Evolutionary conservation across 768 basidiomycete species (phyloP).

Genomic region (Tulasnella sp.): DNA sequence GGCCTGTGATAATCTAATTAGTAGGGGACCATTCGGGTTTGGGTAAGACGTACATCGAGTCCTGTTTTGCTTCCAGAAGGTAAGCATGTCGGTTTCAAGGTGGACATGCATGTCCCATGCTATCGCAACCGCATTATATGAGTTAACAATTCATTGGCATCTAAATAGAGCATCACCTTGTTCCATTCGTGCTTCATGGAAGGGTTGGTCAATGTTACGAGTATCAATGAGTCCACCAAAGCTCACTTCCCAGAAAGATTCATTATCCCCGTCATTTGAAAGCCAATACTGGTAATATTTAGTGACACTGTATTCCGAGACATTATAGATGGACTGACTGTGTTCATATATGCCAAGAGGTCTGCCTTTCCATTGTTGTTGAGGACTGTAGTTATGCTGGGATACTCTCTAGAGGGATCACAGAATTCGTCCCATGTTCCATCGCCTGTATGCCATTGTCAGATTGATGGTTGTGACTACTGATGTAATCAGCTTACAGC

Average conservation of each 20-base stretch:
- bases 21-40: neutral
- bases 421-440: constrained; percentile 23
- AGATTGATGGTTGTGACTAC: neutral
- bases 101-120: constrained; percentile 24
- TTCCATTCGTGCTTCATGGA: constrained; percentile 22
- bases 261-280: constrained; percentile 20
- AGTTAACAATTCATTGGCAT: neutral
- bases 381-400: constrained; percentile 23
- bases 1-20: neutral
- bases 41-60: constrained; percentile 22
- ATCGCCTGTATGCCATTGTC: constrained; percentile 18
- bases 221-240: neutral
- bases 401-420: constrained; percentile 21
- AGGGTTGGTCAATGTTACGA: neutral
- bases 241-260: constrained; percentile 22
- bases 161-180: neutral
- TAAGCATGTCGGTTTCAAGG: constrained; percentile 23
- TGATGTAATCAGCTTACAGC: neutral
- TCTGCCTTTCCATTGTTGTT: constrained; percentile 14
- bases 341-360: constrained; percentile 22
- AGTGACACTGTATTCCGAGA: no score
- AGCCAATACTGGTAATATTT: constrained; percentile 4
- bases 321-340: neutral
- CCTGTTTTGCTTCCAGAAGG: constrained; percentile 14
- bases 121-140: neutral